Evolutionary conservation across 2,329 filamentous ascomycete genomes (phyloP), one percentile per base, ranked within the genome.

Genomic region (Phyllosticta citribraziliensis): DNA sequence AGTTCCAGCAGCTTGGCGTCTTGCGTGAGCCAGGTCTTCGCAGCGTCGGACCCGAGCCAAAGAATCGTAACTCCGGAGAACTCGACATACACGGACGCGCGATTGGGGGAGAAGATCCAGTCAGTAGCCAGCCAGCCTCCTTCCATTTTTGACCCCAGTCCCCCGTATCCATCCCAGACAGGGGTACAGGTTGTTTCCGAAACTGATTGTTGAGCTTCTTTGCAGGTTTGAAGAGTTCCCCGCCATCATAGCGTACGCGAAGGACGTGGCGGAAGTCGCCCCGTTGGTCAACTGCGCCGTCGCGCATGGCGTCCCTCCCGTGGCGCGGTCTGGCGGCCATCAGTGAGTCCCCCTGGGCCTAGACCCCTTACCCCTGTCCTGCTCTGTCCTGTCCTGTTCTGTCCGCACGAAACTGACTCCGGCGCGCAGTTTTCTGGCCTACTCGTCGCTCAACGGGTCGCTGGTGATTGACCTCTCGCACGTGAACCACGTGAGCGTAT

Each of bases 401-500:
- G 22, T 22, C 22, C 22, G 22, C n/a, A 47, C 17, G 14, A 12
- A 1, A 47, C 40, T 47, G 40, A 47, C 40, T 47, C 40, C n/a
- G 40, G 17, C 40, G 6, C n/a, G 35, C 52, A 55, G 53, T 19
- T 55, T 55, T 22, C 53, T 55, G 20, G 53, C 63, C 14, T 66
- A 60, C 27, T 66, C 64, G 5, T 54, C 63, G 14, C 51, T 66
- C 10, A 65, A 62, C 56, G 57, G 56, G n/a, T 63, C 64, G 22
- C 62, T 66, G 25, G 63, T 65, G 47, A 63, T 66, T 50, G 65
- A 66, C 30, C 19, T 66, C 11, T 54, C 53, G 19, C 63, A 66
- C 33, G 54, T 74, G n/a, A 66, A 67, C 40, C 67, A 69, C 57
- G 64, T 66, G 10, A 64, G 64, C n/a, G 55, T 73, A 4, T 70